Percentiles rank a stretch among this genome's conserved stretches.
Conservation (phyloP, 2,329 filamentous ascomycete genomes). For the Neofusicoccum umdonicola region DNA sequence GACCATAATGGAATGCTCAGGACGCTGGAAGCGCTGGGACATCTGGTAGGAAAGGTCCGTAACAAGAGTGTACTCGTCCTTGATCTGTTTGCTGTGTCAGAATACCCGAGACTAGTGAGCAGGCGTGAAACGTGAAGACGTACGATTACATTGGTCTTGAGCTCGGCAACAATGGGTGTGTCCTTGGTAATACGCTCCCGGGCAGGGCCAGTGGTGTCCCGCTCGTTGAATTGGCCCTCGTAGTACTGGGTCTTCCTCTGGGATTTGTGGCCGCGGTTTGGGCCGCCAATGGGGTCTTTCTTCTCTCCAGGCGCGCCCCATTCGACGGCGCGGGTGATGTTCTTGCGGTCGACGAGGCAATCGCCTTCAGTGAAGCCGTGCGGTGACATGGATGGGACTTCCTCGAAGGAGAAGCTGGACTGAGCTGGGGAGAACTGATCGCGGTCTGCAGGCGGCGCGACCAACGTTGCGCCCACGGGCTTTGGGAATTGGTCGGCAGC, state of each 20-base stretch:
- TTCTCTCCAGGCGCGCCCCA: conserved; percentile 25
- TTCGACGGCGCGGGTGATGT: conserved; percentile 21
- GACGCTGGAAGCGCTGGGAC: conserved; percentile 71
- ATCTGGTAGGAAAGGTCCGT: conserved; percentile 71
- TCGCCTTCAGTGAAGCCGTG: conserved; percentile 21
- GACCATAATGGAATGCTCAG: conserved; percentile 71
- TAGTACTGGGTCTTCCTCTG: conserved; percentile 37
- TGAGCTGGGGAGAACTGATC: conserved; percentile 35
- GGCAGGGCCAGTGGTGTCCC: conserved; percentile 32
- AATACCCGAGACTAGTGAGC: neutral
- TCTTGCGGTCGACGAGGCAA: conserved; percentile 19
- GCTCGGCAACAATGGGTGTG: conserved; percentile 47
- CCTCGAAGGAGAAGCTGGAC: conserved; percentile 37
- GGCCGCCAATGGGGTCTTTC: conserved; percentile 16
- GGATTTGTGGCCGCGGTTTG: conserved; percentile 23
- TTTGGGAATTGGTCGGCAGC: conserved; percentile 35
- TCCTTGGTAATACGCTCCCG: conserved; percentile 45
- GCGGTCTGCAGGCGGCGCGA: conserved; percentile 28
- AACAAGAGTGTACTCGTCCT: conserved; percentile 72
- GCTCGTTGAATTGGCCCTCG: conserved; percentile 39
- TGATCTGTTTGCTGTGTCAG: conserved; percentile 54
- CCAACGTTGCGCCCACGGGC: conserved; percentile 32
- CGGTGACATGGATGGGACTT: conserved; percentile 32
- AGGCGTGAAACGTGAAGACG: conserved; percentile 22
- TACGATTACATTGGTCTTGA: conserved; percentile 53